Evolutionary conservation across 768 basidiomycete genomes (phyloP).

Genomic region (Suillus subalutaceus): DNA sequence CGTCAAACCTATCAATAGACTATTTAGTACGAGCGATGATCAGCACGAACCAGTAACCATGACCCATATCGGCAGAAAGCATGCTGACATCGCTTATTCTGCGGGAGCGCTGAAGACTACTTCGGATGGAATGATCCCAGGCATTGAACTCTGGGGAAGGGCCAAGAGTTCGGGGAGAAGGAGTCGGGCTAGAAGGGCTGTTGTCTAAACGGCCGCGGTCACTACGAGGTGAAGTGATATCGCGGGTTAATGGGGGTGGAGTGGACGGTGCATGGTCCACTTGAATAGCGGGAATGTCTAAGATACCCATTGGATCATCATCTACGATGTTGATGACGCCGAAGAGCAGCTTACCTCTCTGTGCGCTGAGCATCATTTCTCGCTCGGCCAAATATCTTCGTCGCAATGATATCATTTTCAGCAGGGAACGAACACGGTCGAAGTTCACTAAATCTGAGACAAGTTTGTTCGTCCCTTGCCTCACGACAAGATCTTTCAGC

Average conservation of each 20-base stretch:
- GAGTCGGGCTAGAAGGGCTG: conserved; percentile 12
- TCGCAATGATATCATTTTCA: conserved; percentile 76
- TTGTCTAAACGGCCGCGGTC: conserved; percentile 11
- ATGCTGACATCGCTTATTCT: conserved; percentile 63
- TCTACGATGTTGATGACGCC: background rate
- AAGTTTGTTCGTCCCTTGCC: conserved; percentile 76
- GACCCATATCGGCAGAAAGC: conserved; percentile 54
- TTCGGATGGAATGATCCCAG: conserved; percentile 43
- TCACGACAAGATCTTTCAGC: conserved; percentile 75
- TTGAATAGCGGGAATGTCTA: conserved; percentile 73
- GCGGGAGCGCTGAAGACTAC: conserved; percentile 56
- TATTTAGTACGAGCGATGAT: conserved; percentile 4
- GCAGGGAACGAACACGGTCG: conserved; percentile 79
- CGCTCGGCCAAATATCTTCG: conserved; percentile 62
- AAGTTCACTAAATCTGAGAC: conserved; percentile 85
- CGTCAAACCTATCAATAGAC: conserved; percentile 1
- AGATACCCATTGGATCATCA: conserved; percentile 10
- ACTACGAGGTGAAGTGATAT: conserved; percentile 50
- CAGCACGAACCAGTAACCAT: conserved; percentile 51
- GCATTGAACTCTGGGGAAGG: conserved; percentile 24
- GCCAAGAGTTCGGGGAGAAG: conserved; percentile 15
- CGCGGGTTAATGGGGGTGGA: conserved; percentile 53
- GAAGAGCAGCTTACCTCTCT: conserved; percentile 40
- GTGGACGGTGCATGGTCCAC: conserved; percentile 59
- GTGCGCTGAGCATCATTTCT: conserved; percentile 45